These are phyloP conservation scores for Umbelopsis sp. DNA, from an alignment of 192 early-diverging fungal species.

Conservation along the genomic window DNA sequence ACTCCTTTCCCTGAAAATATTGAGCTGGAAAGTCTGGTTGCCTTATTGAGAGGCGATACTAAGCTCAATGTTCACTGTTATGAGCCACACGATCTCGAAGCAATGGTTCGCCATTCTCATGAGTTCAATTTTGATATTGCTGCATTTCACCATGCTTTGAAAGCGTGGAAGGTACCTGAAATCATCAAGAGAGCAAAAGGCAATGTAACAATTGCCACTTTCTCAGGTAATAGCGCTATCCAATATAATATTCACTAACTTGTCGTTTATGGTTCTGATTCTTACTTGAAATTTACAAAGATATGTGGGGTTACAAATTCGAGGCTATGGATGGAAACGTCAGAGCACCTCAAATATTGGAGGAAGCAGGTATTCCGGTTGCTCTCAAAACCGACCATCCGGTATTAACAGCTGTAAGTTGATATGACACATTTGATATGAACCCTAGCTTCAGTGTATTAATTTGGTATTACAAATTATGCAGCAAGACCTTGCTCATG, in stretches of 20 bases:
- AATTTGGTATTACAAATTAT: background rate
- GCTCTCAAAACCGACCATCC: constrained; percentile 71
- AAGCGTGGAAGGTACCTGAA: constrained; percentile 57
- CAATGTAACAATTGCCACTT: constrained; percentile 61
- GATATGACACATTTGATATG: too few species aligned
- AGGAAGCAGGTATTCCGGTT: constrained; percentile 62
- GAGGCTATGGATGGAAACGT: constrained; percentile 61
- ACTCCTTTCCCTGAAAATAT: constrained; percentile 52
- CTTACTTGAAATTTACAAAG: constrained; percentile 16
- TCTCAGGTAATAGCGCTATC: constrained; percentile 41
- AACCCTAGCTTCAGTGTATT: background rate
- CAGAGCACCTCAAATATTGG: constrained; percentile 53
- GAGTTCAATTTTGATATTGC: constrained; percentile 64
- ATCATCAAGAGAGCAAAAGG: constrained; percentile 50
- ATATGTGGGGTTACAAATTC: constrained; percentile 50
- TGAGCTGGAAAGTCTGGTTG: constrained; percentile 53
- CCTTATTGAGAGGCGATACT: constrained; percentile 57
- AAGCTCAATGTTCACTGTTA: constrained; percentile 62
- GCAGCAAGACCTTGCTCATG: constrained; percentile 58
- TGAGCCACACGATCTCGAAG: constrained; percentile 58
- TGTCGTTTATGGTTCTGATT: background rate
- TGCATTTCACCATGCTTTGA: constrained; percentile 67
- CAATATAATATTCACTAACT: background rate
- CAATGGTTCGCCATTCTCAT: constrained; percentile 54
- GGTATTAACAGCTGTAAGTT: constrained; percentile 56